phyloP scores from a whole-genome alignment of 1,284 basidiomycete genomes.

The Sphaerobolus stellatus region DNA sequence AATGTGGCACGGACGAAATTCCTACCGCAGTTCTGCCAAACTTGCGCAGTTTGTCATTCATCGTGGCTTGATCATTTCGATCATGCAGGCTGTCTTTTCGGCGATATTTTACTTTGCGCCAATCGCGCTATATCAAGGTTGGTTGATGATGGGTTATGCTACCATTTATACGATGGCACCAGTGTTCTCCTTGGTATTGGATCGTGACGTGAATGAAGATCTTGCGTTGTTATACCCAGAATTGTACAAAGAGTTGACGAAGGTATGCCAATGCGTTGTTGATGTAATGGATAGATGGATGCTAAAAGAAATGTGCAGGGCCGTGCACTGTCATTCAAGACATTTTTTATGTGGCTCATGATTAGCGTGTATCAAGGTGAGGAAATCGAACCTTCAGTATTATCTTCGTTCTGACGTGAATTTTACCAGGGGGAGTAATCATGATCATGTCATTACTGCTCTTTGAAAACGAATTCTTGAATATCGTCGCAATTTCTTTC shows the following conservation, averaged over 20 bases:
- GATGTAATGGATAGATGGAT: no score
- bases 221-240: constrained; percentile 95
- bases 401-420: no score
- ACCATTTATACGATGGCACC: constrained; percentile 99
- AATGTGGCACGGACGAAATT: constrained; percentile 96
- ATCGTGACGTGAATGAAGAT: constrained; percentile 95
- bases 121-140: constrained; percentile 97
- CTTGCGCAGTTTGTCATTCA: constrained; percentile 99
- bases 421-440: constrained; percentile 80
- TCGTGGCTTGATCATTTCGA: constrained; percentile 94
- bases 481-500: constrained; percentile 98
- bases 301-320: constrained; percentile 56
- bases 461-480: constrained; percentile 97
- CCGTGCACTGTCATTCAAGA: constrained; percentile 90
- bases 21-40: constrained; percentile 96
- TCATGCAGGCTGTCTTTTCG: constrained; percentile 97
- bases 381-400: background rate
- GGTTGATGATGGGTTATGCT: constrained; percentile 97
- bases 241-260: constrained; percentile 95
- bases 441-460: constrained; percentile 97
- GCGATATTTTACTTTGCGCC: constrained; percentile 99
- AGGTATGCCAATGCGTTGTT: constrained; percentile 49
- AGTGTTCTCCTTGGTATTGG: constrained; percentile 94
- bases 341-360: constrained; percentile 98
- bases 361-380: constrained; percentile 97